Evolutionary conservation across 2,329 filamentous ascomycete species (phyloP).

Genomic region (Remersonia thermophila): DNA sequence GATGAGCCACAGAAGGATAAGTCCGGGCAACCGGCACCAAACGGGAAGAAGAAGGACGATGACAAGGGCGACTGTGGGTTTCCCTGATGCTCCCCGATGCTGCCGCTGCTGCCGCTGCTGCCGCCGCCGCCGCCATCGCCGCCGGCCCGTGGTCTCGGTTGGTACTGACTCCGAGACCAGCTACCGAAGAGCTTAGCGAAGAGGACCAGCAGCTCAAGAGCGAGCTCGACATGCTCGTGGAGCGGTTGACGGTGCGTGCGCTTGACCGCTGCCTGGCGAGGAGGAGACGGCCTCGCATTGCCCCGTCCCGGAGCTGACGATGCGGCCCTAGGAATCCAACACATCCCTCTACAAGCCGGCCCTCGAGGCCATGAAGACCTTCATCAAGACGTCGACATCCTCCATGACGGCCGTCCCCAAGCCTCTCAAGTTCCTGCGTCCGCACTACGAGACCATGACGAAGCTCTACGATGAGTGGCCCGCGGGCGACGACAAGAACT

Average conservation of each 20-base stretch:
- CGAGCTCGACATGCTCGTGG: constrained; percentile 95
- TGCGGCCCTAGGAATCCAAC: constrained; percentile 59
- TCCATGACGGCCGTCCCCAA: constrained; percentile 99
- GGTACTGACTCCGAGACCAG: constrained; percentile 27
- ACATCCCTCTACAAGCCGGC: constrained; percentile 79
- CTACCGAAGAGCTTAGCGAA: constrained; percentile 81
- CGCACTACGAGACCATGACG: constrained; percentile 84
- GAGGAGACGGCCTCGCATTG: constrained; percentile 13
- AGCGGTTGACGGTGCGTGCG: constrained; percentile 65
- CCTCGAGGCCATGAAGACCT: constrained; percentile 91
- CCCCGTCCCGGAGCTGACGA: too few species aligned
- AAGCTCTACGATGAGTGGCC: constrained; percentile 86
- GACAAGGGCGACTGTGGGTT: constrained; percentile 42
- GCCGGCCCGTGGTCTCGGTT: background rate
- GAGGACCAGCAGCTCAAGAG: constrained; percentile 97
- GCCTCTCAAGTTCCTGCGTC: constrained; percentile 92
- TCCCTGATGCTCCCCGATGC: constrained; percentile 8
- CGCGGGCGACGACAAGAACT: constrained; percentile 70
- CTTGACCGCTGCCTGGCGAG: background rate
- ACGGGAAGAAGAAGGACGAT: constrained; percentile 72
- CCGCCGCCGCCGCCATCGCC: constrained; percentile 13
- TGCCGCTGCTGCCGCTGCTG: too few species aligned
- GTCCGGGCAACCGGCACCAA: constrained; percentile 56
- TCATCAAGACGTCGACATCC: constrained; percentile 97
- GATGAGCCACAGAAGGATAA: constrained; percentile 49